Evolutionary conservation across 169 alveolate genomes (phyloP).

Genomic region (Cryptosporidium xiaoi): DNA sequence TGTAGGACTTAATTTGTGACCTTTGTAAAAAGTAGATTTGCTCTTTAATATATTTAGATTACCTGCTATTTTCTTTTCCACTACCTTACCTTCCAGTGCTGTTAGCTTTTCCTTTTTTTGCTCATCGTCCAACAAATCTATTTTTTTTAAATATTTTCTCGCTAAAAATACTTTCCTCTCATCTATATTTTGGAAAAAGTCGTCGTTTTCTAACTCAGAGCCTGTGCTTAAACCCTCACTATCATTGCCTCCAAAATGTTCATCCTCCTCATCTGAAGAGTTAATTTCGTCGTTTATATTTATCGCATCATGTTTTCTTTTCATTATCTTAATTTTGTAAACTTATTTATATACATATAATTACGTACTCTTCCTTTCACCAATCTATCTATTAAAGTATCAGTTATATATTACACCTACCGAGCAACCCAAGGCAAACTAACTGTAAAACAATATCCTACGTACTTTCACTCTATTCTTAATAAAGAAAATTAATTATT

Average conservation of each 20-base stretch:
- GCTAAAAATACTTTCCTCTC: conserved; percentile 51
- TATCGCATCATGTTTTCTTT: not conserved
- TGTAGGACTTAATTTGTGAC: conserved; percentile 80
- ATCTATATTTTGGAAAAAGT: conserved; percentile 49
- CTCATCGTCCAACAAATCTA: conserved; percentile 25
- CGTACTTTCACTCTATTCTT: too few species aligned
- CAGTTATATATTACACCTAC: too few species aligned
- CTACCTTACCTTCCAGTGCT: conserved; percentile 9
- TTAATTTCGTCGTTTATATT: conserved; percentile 14
- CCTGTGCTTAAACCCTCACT: not conserved
- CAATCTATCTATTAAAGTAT: too few species aligned
- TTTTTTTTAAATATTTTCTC: conserved; percentile 26
- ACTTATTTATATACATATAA: not conserved
- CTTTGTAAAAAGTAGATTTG: conserved; percentile 59
- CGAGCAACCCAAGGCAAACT: too few species aligned
- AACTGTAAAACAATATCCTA: too few species aligned
- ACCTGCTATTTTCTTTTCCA: conserved; percentile 36
- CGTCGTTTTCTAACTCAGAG: conserved; percentile 11
- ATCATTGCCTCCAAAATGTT: not conserved
- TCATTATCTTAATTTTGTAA: not conserved
- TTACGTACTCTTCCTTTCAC: too few species aligned
- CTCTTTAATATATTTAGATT: conserved; percentile 7
- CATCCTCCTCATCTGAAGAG: conserved; percentile 66
- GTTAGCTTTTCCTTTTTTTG: not conserved
- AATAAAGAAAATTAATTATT: too few species aligned